Evolutionary conservation across 495 filamentous ascomycete genomes (phyloP).

Genomic region (Aspergillus bridgeri): DNA sequence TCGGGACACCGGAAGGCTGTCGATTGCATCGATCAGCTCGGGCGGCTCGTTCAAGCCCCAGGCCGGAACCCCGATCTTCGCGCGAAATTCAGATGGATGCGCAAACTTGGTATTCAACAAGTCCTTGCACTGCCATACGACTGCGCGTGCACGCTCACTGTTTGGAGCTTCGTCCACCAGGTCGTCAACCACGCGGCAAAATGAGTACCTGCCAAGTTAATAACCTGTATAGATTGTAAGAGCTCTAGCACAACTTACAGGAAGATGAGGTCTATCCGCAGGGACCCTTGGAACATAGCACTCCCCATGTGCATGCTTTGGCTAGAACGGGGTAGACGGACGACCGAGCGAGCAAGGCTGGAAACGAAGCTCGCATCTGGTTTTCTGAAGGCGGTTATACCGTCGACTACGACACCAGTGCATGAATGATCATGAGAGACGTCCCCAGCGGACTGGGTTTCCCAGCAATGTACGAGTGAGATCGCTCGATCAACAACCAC

Average conservation of each 20-base stretch:
- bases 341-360: conserved; percentile 53
- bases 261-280: conserved; percentile 63
- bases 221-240: background rate
- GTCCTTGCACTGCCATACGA: conserved; percentile 46
- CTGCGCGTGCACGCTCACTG: conserved; percentile 35
- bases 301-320: conserved; percentile 68
- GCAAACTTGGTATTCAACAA: conserved; percentile 44
- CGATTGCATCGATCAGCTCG: conserved; percentile 14
- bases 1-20: conserved; percentile 50
- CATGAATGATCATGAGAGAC: conserved; percentile 40
- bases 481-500: conserved; percentile 60
- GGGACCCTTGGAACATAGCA: conserved; percentile 55
- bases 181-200: conserved; percentile 68
- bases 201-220: conserved; percentile 52
- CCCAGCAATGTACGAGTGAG: conserved; percentile 45
- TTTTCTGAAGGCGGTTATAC: conserved; percentile 14
- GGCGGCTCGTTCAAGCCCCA: conserved; percentile 14
- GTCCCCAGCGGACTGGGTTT: background rate
- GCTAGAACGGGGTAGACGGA: conserved; percentile 53
- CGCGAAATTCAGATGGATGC: background rate
- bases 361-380: conserved; percentile 24
- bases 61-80: background rate
- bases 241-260: conserved; percentile 34
- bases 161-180: conserved; percentile 57
- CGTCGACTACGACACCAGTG: conserved; percentile 32